Conservation (phyloP, 2,329 filamentous ascomycete genomes). For the Hirsutella minnesotensis region DNA sequence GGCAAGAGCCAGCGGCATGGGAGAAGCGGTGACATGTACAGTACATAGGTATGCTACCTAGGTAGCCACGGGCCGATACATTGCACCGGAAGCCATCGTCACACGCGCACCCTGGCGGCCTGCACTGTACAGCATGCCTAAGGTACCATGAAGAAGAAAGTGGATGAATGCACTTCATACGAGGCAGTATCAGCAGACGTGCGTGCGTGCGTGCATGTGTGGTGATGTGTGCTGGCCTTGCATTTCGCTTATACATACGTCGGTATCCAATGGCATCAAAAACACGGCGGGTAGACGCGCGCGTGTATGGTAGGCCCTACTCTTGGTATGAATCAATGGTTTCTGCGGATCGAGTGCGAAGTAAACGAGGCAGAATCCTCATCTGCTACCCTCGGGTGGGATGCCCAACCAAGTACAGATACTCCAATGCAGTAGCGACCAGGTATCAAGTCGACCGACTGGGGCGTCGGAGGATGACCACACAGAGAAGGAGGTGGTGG, state of each 20-base stretch:
- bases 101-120: too few species aligned
- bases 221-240: constrained; percentile 15
- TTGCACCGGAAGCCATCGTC: too few species aligned
- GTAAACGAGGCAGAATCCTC: constrained; percentile 1
- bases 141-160: too few species aligned
- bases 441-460: constrained; percentile 7
- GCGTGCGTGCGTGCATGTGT: not conserved
- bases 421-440: not conserved
- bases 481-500: constrained; percentile 5
- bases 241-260: constrained; percentile 16
- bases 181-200: not conserved
- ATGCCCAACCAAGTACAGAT: not conserved
- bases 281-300: constrained; percentile 17
- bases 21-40: not conserved
- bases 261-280: constrained; percentile 17
- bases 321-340: too few species aligned
- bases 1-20: too few species aligned
- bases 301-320: constrained; percentile 4
- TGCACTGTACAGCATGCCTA: too few species aligned
- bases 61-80: too few species aligned
- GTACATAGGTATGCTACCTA: too few species aligned
- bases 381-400: too few species aligned
- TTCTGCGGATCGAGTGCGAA: not conserved
- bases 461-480: constrained; percentile 1
- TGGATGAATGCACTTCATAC: too few species aligned